Base-by-base conservation (phyloP, 1,139 yeast species). In the Sugiyamaella xylanicola region DNA sequence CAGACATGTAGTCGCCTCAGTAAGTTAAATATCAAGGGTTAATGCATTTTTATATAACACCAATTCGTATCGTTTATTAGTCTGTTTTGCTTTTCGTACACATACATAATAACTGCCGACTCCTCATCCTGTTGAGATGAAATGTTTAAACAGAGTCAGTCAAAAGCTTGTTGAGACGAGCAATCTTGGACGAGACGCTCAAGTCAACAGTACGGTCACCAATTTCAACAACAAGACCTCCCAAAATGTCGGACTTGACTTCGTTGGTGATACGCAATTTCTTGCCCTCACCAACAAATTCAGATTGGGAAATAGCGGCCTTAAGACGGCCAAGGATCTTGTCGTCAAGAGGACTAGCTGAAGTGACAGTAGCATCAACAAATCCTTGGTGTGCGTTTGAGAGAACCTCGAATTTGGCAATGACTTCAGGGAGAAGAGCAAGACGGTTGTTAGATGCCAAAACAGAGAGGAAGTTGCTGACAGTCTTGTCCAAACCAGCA, bases 181-280 rank as follows among this genome's bases (percentile, higher is more conserved):
- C 80, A 72, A 93, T 85, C 82, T 86, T 91, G 71, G 89, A 76
- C 60, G 93, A 80, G 67, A 93, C 84, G 59, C 96, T 87, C 74
- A 93, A 83, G 76, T 93, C 99, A 67, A 91, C 96, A 62, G 98
- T 92, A 76, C 87, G 89, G 80, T 93, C 99, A 72, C 95, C 97
- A 68, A 93, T 92, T 76, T 92, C 97, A 60, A 93, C 97, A 66
- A 95, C 78, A 74, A 93, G 83, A 69, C 99, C 99, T 71, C 99
- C 99, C 72, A 89, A 82, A 70, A 93, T 88, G 63, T 88, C 96
- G 63, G 96, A 90, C 79, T 89, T 84, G 63, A 93, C 87, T 64
- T 79, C 80, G 81, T 91, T 93, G 66, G 84, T 77, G 68, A 95
- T 79, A 79, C 86, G 86, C 74, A 93, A 83, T 67, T 93, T 84